A percentile compares a stretch with the other conserved stretches of the same genome.
phyloP scores from a whole-genome alignment of 257 asterid genomes.

The Lavandula angustifolia region DNA sequence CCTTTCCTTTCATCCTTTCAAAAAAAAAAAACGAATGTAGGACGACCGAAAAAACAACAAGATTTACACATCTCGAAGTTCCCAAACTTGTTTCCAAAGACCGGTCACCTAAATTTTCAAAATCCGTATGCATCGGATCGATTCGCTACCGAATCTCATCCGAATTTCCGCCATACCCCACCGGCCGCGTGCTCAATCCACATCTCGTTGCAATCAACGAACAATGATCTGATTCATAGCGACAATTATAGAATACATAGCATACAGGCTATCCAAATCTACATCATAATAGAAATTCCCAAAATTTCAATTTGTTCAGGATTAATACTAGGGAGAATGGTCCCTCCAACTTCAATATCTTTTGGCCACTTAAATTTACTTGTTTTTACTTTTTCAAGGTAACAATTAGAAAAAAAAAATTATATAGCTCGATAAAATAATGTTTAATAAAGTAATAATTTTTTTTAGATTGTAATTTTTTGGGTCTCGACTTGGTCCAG shows the following conservation, averaged over 20 bases:
- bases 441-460: too few relatives aligned
- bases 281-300: constrained; percentile 27
- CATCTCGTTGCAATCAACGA: constrained; percentile 46
- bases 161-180: constrained; percentile 61
- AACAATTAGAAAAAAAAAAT: too few relatives aligned
- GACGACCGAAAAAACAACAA: background rate
- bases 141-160: constrained; percentile 88
- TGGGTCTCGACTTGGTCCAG: too few relatives aligned
- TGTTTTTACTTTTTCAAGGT: background rate
- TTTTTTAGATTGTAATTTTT: too few relatives aligned
- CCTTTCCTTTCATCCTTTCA: background rate
- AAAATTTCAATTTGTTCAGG: background rate
- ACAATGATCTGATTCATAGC: too few relatives aligned
- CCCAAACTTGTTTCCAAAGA: constrained; percentile 87
- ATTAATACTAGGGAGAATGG: background rate
- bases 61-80: constrained; percentile 57
- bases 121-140: constrained; percentile 79
- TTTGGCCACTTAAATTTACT: background rate
- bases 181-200: constrained; percentile 84
- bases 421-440: too few relatives aligned
- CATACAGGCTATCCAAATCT: too few relatives aligned
- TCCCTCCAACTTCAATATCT: background rate
- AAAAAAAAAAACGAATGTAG: background rate
- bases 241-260: too few relatives aligned
- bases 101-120: constrained; percentile 85